Evolutionary conservation across 2,329 filamentous ascomycete genomes (phyloP).

Genomic region (Dendryphion nanum): DNA sequence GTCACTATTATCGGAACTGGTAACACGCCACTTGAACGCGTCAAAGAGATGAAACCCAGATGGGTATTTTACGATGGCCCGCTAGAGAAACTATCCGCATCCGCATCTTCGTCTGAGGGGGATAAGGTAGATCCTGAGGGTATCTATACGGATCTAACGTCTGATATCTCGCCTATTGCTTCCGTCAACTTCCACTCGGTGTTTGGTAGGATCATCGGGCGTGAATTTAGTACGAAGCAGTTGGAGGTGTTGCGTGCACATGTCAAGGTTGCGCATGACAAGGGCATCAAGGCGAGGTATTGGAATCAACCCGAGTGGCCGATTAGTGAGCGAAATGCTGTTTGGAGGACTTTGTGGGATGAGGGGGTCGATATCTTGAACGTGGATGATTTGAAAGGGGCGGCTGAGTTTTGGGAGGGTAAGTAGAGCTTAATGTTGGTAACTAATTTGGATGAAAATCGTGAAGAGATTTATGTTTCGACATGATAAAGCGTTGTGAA

Average conservation of each 20-base stretch:
- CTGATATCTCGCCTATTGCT: slow-evolving; percentile 51
- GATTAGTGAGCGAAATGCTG: slow-evolving; percentile 55
- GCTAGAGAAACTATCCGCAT: slow-evolving; percentile 38
- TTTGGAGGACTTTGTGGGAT: slow-evolving; percentile 58
- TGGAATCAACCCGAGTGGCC: slow-evolving; percentile 60
- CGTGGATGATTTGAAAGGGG: slow-evolving; percentile 61
- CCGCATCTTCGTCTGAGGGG: slow-evolving; percentile 18
- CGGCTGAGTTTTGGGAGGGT: slow-evolving; percentile 38
- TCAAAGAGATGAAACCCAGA: slow-evolving; percentile 42
- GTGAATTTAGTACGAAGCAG: slow-evolving; percentile 48
- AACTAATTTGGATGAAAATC: too few species aligned
- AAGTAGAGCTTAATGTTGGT: too few species aligned
- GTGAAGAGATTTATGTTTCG: too few species aligned
- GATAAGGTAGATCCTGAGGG: too few species aligned
- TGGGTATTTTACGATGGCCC: slow-evolving; percentile 64
- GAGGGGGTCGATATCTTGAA: slow-evolving; percentile 63
- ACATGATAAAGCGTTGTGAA: too few species aligned
- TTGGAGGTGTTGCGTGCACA: slow-evolving; percentile 52
- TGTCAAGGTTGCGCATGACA: slow-evolving; percentile 52
- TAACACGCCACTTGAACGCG: slow-evolving; percentile 51
- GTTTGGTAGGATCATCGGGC: slow-evolving; percentile 9
- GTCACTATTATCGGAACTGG: slow-evolving; percentile 65
- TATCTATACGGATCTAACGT: slow-evolving; percentile 45
- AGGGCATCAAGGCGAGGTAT: slow-evolving; percentile 60
- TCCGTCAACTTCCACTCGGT: slow-evolving; percentile 45